Base-by-base conservation (phyloP, 2,329 filamentous ascomycete species). In the Escovopsis weberi region DNA sequence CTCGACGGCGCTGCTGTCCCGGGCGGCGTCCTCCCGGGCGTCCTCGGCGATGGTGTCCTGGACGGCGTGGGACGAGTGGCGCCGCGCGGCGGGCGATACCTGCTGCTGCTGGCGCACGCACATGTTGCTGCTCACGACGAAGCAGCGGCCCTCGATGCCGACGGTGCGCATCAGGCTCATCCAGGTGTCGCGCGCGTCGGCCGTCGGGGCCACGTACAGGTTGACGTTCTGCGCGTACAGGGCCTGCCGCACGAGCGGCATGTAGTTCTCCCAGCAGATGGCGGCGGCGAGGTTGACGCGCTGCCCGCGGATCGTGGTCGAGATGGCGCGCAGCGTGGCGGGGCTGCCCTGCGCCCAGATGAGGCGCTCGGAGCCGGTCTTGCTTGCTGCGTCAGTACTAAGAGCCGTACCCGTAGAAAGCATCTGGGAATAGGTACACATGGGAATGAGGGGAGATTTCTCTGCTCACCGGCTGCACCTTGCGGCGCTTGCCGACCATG, bases 211-310 rank as follows among this genome's bases (percentile, higher is more conserved):
- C 2, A 95, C 75, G 61, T 89, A 95, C 11, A 95, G 65, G 58
- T 94, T 94, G 54, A 95, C 78, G 56, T 94, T 94, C 60, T 95
- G 89, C 2, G 77, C 73, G 60, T 95, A 96, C 33, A 95, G 69
- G 12, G 78, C 73, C 57, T 94, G 83, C 15, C 89, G 75, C 7
- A 95, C 68, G 15, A 95, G 66, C 0, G 88, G 88, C 87, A 94
- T 95, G 64, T 89, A 94, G 60, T 85, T 94, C 61, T 96, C 88
- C 88, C 88, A 95, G 68, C 88, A 94, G 50, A 96, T 93, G 4
- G 87, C 89, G 3, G 83, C 79, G 0, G 82, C 88, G 46, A 95
- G 73, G 44, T 85, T 89, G 46, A 95, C 64, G 48, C 77, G 78
- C 2, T 87, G 75, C 40, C 85, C 86, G 47, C 81, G 80, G 58